Conservation (phyloP, 2,329 filamentous ascomycete genomes). For the Aspergillus ibericus region DNA sequence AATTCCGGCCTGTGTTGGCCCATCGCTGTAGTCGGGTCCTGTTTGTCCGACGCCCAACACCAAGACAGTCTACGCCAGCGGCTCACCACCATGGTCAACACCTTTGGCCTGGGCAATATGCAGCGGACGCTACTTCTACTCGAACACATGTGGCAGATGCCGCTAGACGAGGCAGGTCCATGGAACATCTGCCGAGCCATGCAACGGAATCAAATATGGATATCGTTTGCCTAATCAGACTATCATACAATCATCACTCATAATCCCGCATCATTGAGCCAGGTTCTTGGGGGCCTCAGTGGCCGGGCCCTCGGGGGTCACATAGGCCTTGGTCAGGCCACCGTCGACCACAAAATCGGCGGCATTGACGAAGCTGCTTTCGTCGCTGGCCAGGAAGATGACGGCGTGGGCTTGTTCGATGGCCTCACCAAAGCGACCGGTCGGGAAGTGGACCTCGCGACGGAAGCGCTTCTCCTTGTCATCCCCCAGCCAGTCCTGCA, state of each 20-base stretch:
- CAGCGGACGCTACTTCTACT: conserved; percentile 45
- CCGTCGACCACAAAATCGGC: conserved; percentile 94
- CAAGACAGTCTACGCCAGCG: conserved; percentile 32
- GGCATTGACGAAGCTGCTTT: conserved; percentile 86
- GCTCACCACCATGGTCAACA: conserved; percentile 24
- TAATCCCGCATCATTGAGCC: conserved; percentile 20
- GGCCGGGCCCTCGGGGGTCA: conserved; percentile 61
- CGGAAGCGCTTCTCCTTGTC: conserved; percentile 77
- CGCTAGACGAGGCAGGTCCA: conserved; percentile 36
- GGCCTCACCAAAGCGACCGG: conserved; percentile 87
- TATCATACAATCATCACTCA: conserved; percentile 15
- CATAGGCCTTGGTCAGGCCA: conserved; percentile 88
- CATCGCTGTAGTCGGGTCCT: conserved; percentile 33
- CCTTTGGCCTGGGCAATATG: conserved; percentile 50
- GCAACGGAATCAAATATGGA: conserved; percentile 50
- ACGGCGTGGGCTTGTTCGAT: conserved; percentile 90
- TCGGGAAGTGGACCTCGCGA: conserved; percentile 86
- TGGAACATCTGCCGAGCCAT: conserved; percentile 51
- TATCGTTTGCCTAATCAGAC: conserved; percentile 47
- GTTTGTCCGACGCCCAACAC: conserved; percentile 21
- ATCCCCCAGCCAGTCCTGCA: conserved; percentile 92
- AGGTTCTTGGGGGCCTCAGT: conserved; percentile 55
- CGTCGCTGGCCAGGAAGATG: conserved; percentile 81
- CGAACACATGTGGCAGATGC: conserved; percentile 45
- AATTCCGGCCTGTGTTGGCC: conserved; percentile 41